Percentiles rank a stretch among this genome's conserved stretches.
Evolutionary conservation across 495 filamentous ascomycete species (phyloP).

Genomic region (Penicillium manginii): DNA sequence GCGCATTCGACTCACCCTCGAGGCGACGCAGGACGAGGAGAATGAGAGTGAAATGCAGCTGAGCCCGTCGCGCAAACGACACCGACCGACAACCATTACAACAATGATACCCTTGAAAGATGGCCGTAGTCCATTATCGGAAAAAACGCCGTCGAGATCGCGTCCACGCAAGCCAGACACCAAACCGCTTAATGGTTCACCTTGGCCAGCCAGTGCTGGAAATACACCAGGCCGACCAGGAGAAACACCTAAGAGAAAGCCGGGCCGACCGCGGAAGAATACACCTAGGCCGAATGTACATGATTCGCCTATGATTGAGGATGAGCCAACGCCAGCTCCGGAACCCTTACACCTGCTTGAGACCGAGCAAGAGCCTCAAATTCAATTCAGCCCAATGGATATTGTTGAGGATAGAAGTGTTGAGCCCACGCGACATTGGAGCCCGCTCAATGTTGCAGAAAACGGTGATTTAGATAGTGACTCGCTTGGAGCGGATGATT

Average conservation of each 20-base stretch:
- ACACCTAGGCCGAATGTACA: slow-evolving; percentile 22
- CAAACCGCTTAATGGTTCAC: slow-evolving; percentile 33
- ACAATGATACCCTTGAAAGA: slow-evolving; percentile 60
- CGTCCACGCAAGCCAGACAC: slow-evolving; percentile 50
- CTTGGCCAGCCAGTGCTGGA: slow-evolving; percentile 41
- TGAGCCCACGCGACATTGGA: slow-evolving; percentile 24
- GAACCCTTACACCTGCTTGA: not conserved
- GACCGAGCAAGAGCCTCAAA: slow-evolving; percentile 4
- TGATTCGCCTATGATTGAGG: slow-evolving; percentile 16
- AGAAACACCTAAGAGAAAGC: slow-evolving; percentile 32
- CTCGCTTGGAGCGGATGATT: slow-evolving; percentile 29
- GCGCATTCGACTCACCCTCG: slow-evolving; percentile 61
- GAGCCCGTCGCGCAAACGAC: slow-evolving; percentile 40
- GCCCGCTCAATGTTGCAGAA: slow-evolving; percentile 32
- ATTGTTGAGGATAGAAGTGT: slow-evolving; percentile 16
- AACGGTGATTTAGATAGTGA: slow-evolving; percentile 33
- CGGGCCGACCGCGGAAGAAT: slow-evolving; percentile 47
- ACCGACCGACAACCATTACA: slow-evolving; percentile 47
- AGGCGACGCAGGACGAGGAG: slow-evolving; percentile 58
- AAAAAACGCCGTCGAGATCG: slow-evolving; percentile 40
- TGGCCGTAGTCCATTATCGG: slow-evolving; percentile 34
- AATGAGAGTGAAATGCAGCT: slow-evolving; percentile 30
- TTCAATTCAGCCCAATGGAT: slow-evolving; percentile 30
- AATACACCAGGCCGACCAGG: slow-evolving; percentile 32
- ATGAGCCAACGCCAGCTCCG: slow-evolving; percentile 22